A percentile compares a stretch with the other conserved stretches of the same genome.
Conservation (phyloP, 345 rosid species). For the Moringa oleifera region DNA sequence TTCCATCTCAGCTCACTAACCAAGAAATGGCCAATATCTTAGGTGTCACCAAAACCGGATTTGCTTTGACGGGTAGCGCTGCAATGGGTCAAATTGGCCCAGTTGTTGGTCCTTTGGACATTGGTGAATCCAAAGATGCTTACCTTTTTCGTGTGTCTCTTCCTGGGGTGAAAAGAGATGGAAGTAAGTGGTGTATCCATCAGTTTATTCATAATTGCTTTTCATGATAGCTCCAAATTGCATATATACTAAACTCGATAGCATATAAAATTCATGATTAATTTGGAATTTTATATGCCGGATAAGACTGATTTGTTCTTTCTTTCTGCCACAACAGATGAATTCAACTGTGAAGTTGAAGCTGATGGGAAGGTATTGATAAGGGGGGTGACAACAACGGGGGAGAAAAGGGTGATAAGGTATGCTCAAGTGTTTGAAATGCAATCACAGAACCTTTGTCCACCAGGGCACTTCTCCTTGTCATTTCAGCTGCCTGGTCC, state of each 20-base stretch:
- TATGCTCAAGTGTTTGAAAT: constrained; percentile 43
- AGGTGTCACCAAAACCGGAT: constrained; percentile 23
- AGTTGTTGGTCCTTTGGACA: constrained; percentile 42
- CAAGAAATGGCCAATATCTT: constrained; percentile 25
- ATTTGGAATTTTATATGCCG: too few relatives aligned
- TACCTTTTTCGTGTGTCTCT: constrained; percentile 60
- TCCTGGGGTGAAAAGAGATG: constrained; percentile 61
- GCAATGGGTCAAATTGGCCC: constrained; percentile 35
- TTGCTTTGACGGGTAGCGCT: constrained; percentile 34
- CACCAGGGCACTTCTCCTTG: constrained; percentile 50
- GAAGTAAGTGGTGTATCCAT: constrained; percentile 31
- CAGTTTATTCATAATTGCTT: background rate
- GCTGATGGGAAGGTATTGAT: constrained; percentile 43
- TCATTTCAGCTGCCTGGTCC: constrained; percentile 59
- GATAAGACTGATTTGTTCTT: too few relatives aligned
- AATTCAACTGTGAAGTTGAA: constrained; percentile 49
- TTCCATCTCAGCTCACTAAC: constrained; percentile 25
- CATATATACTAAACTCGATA: too few relatives aligned
- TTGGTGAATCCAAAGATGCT: constrained; percentile 52
- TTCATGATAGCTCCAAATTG: background rate
- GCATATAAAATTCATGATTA: too few relatives aligned
- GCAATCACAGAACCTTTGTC: constrained; percentile 53
- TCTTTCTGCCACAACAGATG: constrained; percentile 28
- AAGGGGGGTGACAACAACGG: constrained; percentile 64
- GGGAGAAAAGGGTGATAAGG: constrained; percentile 41